phyloP scores from a whole-genome alignment of 768 basidiomycete genomes.

The Phanerodontia chrysosporium region DNA sequence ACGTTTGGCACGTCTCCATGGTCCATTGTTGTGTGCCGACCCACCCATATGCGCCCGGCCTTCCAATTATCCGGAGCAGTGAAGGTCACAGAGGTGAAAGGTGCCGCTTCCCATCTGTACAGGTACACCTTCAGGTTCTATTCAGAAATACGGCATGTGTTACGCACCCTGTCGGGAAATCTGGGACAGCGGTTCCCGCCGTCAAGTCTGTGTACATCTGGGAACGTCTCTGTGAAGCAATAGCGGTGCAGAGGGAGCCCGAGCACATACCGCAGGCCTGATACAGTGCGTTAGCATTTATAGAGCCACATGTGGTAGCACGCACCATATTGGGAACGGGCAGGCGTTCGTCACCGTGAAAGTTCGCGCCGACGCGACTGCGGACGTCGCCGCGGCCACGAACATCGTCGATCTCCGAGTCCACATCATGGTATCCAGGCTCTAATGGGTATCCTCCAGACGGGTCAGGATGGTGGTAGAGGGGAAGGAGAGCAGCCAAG shows the following conservation, averaged over 20 bases:
- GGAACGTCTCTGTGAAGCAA: background rate
- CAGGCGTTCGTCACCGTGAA: conserved; percentile 39
- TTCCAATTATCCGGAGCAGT: conserved; percentile 36
- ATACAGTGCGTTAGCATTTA: background rate
- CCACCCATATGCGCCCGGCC: conserved; percentile 37
- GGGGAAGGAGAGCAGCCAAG: background rate
- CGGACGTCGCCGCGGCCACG: background rate
- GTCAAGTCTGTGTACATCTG: conserved; percentile 31
- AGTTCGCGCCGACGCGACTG: background rate
- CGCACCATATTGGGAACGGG: conserved; percentile 39
- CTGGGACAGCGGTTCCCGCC: conserved; percentile 25
- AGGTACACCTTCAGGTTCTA: no score
- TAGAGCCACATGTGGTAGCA: background rate
- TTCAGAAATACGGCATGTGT: no score
- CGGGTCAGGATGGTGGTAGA: background rate
- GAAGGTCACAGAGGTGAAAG: conserved; percentile 26
- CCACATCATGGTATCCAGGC: background rate
- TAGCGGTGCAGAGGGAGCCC: background rate
- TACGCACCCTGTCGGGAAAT: conserved; percentile 25
- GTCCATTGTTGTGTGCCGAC: no score
- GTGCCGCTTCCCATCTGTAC: conserved; percentile 22
- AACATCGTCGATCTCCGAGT: background rate
- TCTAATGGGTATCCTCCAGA: background rate
- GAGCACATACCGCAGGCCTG: conserved; percentile 28
- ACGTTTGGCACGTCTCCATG: no score